Percentiles rank a stretch among this genome's conserved stretches.
Evolutionary conservation across 75 land plant species (phyloP).

Genomic region (Adiantum capillusveneris): DNA sequence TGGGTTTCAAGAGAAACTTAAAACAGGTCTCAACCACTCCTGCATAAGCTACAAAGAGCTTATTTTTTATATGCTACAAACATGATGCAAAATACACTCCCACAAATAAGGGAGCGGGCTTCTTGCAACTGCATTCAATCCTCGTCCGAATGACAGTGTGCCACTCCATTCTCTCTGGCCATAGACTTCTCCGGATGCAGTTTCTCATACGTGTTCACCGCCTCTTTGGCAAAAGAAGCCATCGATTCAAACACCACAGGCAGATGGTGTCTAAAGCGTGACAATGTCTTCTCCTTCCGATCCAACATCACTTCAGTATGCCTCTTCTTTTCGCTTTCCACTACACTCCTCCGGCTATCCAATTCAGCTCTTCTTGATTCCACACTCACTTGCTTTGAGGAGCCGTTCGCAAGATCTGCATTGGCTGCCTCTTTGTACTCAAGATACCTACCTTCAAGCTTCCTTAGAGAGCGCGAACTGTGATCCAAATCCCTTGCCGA

Average conservation of each 20-base stretch:
- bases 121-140: no score
- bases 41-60: no score
- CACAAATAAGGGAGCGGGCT: no score
- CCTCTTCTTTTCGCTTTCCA: neutral
- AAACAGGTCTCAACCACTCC: no score
- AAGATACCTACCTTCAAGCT: neutral
- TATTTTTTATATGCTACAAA: no score
- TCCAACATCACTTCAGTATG: neutral
- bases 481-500: slow-evolving; percentile 54
- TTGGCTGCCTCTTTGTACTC: neutral
- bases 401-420: neutral
- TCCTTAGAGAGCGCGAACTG: slow-evolving; percentile 5
- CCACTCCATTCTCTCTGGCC: no score
- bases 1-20: no score
- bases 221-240: slow-evolving; percentile 3
- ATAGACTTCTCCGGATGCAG: neutral
- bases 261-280: neutral
- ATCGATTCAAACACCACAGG: slow-evolving; percentile 1
- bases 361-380: neutral
- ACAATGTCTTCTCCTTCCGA: slow-evolving; percentile 4
- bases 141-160: no score
- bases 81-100: no score
- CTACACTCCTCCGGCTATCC: neutral
- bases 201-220: neutral
- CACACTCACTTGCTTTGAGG: neutral